Evolutionary conservation across 257 asterid species (phyloP).

Genomic region (Rubia yunnanensis): DNA sequence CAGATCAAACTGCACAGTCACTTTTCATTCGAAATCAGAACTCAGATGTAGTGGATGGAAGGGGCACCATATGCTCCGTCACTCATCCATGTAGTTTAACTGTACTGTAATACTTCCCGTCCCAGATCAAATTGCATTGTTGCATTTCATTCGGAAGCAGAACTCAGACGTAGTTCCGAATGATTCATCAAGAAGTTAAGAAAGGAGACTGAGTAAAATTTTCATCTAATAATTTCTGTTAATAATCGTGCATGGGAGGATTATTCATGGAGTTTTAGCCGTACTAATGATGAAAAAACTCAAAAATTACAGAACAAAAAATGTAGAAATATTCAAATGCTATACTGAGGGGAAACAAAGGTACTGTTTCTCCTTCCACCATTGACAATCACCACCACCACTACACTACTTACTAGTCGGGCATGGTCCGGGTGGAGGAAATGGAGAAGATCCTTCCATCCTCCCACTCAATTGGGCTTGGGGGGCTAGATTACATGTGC

Average conservation of each 20-base stretch:
- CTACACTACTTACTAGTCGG: background rate
- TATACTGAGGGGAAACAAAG: conserved; percentile 10
- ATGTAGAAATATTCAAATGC: background rate
- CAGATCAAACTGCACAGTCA: background rate
- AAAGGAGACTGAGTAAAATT: background rate
- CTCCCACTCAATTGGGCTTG: background rate
- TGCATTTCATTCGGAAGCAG: background rate
- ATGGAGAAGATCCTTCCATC: background rate
- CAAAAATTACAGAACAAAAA: conserved; percentile 1
- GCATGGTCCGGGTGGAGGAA: background rate
- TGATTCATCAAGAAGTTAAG: background rate
- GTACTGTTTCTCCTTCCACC: background rate
- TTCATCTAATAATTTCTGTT: background rate
- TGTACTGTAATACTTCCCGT: no score
- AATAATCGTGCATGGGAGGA: background rate
- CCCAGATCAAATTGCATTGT: background rate
- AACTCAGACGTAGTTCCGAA: no score
- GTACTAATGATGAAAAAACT: background rate
- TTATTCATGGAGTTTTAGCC: background rate
- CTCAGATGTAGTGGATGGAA: no score
- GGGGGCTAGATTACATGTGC: conserved; percentile 6
- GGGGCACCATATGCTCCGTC: conserved; percentile 38
- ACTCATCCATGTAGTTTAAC: conserved; percentile 30
- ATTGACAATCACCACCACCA: background rate
- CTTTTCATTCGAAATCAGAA: background rate